A percentile compares a stretch with the other conserved stretches of the same genome.
Conservation (phyloP, 2,329 filamentous ascomycete species). For the Colletotrichum sp. region DNA sequence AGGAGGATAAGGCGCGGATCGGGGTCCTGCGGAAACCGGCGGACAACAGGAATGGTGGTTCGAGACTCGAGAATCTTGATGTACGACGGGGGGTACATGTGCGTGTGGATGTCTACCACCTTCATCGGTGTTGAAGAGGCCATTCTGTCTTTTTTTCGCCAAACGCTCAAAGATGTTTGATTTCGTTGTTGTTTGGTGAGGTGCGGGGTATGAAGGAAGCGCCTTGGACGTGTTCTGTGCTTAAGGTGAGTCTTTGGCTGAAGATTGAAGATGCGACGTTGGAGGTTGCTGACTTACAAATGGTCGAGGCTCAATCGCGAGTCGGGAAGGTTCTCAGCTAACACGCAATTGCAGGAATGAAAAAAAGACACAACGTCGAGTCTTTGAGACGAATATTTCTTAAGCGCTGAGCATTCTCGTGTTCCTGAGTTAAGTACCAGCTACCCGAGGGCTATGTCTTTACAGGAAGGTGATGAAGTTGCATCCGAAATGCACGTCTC, state of each 20-base stretch:
- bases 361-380: background rate
- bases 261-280: background rate
- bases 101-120: constrained; percentile 72
- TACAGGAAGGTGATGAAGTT: constrained; percentile 21
- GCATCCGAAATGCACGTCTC: constrained; percentile 10
- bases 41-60: constrained; percentile 71
- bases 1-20: constrained; percentile 73
- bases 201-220: background rate
- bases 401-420: background rate
- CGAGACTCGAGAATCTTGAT: constrained; percentile 65
- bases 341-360: background rate
- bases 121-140: constrained; percentile 34
- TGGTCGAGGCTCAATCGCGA: background rate
- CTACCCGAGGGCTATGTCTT: constrained; percentile 11
- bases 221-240: background rate
- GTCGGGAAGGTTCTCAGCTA: background rate
- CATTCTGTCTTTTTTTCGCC: constrained; percentile 30
- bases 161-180: background rate
- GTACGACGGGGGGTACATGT: constrained; percentile 72
- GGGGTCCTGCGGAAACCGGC: constrained; percentile 61
- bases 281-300: background rate
- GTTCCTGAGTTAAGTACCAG: constrained; percentile 1
- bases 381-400: background rate
- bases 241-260: background rate
- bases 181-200: background rate